Base-by-base conservation (phyloP, 306 rosid genomes). In the Cucumis melo region DNA sequence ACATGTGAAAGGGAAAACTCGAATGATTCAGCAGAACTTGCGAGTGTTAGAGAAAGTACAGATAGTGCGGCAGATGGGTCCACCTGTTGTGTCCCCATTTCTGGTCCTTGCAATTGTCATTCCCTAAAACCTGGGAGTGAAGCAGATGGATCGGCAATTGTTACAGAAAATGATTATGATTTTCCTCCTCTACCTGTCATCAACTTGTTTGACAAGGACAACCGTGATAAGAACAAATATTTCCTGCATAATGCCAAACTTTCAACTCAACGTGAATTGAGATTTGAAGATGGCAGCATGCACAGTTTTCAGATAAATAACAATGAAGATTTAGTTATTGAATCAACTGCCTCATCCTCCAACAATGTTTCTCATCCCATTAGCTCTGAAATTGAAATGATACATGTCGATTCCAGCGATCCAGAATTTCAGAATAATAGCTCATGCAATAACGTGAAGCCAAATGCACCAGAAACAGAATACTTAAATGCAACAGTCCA, bases 261-360 rank as follows among this genome's bases (percentile, higher is more conserved):
- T 84, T 83, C 85, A 63, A 74, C 65, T 27, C 85, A 55, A 54
- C 77, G 17, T 61, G 80, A 82, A 55, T 76, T 74, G 38, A 88
- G 86, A 57, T 89, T 84, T 84, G 86, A 88, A 80, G 90, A 79
- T 76, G 86, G 84, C 24, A 78, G 82, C 82, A 85, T 91, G 96
- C 92, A 89, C 80, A 87, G 85, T 86, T 93, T 93, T 83, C 84
- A 85, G 83, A 84, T 89, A 76, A 81, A 80, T 82, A 89, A 91
- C 83, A 91, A 91, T 57, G 87, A 70, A 78, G 93, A 93, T 62
- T 82, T 91, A 83, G 82, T 88, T 82, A 84, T 85, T 76, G 96
- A 93, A 81, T 83, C 90, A 72, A 89, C 83, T 78, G 76, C 80
- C 75, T 82, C 82, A 72, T 81, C 84, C 73, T 78, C 90, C 19